Evolutionary conservation across 768 basidiomycete genomes (phyloP).

Genomic region (Flagelloscypha sp.): DNA sequence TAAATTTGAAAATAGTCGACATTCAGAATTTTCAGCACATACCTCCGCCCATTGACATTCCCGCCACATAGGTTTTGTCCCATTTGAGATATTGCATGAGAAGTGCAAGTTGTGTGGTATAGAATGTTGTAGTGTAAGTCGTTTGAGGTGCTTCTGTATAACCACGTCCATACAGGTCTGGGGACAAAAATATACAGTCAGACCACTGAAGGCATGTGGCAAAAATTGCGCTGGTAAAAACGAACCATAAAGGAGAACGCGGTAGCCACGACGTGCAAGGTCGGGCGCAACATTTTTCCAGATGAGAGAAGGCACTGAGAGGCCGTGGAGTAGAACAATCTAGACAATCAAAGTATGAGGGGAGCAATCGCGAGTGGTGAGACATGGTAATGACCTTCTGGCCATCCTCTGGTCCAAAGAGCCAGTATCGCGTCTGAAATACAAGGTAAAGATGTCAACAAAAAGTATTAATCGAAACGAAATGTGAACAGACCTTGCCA

Average conservation of each 20-base stretch:
- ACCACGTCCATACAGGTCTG: slow-evolving; percentile 76
- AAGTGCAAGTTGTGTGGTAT: slow-evolving; percentile 72
- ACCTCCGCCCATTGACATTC: slow-evolving; percentile 60
- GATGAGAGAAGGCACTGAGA: slow-evolving; percentile 68
- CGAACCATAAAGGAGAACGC: slow-evolving; percentile 69
- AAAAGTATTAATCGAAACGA: background rate
- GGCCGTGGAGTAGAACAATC: slow-evolving; percentile 72
- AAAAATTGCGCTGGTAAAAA: slow-evolving; percentile 1
- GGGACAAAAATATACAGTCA: no score
- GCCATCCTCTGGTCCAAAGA: slow-evolving; percentile 63
- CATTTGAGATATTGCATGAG: slow-evolving; percentile 74
- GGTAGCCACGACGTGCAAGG: slow-evolving; percentile 56
- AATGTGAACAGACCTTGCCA: slow-evolving; percentile 41
- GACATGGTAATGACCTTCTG: slow-evolving; percentile 39
- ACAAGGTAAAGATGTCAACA: no score
- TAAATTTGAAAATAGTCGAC: slow-evolving; percentile 2
- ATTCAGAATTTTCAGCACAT: slow-evolving; percentile 1
- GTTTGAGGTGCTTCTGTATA: slow-evolving; percentile 75
- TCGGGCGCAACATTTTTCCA: slow-evolving; percentile 70
- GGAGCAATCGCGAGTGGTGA: slow-evolving; percentile 2
- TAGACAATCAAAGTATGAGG: slow-evolving; percentile 18
- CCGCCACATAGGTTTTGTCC: slow-evolving; percentile 56
- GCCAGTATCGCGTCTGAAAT: slow-evolving; percentile 64
- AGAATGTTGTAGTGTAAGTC: slow-evolving; percentile 55
- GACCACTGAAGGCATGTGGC: no score